Evolutionary conservation across 2,329 filamentous ascomycete genomes (phyloP), one percentile per base, ranked within the genome.

Genomic region (Exophiala dermatitidis): DNA sequence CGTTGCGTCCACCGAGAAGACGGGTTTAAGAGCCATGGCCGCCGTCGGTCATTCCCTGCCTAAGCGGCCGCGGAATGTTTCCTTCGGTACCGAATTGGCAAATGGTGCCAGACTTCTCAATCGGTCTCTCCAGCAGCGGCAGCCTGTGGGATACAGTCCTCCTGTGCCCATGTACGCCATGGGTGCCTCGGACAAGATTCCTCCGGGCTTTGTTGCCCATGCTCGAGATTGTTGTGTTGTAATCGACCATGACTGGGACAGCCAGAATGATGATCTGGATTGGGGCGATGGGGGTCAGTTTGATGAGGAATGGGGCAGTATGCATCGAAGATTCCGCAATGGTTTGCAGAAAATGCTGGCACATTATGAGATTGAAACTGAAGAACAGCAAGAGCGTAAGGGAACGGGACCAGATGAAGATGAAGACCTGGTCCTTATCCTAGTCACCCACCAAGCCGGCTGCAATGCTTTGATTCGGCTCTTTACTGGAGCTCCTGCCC

Each of bases 191-290:
- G 85, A 89, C 42, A 83, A 85, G 5, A 96, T 97, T 53, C 93
- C 93, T 0, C 75, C 82, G 2, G 93, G 91, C 1, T 95, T 94
- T 66, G 87, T 95, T 12, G 81, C 88, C 0, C 93, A 98, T 70
- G 91, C 91, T 5, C 82, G 90, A 57, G 89, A 97, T 66, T 82
- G 85, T 8, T 97, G 90, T 65, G 77, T 88, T 3, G 79, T 86
- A 47, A 78, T 96, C n/a, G 93, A 98, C 69, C 94, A 88, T 64
- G 86, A 91, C 63, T 98, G 93, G 91, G 90, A 98, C 66, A 96
- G 90, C 55, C 91, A 90, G 77, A 80, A 86, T 9, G 74, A 79
- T 2, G 82, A 87, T 0, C 77, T 88, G 41, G 77, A 84, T 58
- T 97, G 93, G 86, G 91, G 90, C 4, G 84, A 89, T 63, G 91